A percentile compares a stretch with the other conserved stretches of the same genome.
These are phyloP conservation scores for Triticum turgidum DNA, from an alignment of 176 grass and related monocot genomes.

Conservation along the genomic window DNA sequence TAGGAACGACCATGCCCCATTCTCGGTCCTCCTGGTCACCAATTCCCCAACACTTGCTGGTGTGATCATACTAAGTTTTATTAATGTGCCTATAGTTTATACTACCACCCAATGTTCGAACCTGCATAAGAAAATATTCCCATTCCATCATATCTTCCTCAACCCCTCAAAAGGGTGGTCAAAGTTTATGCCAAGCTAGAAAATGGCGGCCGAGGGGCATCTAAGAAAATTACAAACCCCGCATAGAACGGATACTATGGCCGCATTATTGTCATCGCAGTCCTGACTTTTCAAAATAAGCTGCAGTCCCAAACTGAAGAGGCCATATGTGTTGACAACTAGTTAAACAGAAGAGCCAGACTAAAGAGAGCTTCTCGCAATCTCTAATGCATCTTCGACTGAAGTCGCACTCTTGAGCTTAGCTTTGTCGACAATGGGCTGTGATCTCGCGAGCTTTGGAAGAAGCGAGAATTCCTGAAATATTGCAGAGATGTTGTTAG, in stretches of 20 bases:
- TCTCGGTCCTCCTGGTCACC: too few species aligned
- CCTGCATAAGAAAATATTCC: not conserved
- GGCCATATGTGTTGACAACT: not conserved
- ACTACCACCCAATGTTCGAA: not conserved
- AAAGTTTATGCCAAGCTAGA: constrained; percentile 31
- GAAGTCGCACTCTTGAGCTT: constrained; percentile 66
- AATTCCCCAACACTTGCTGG: too few species aligned
- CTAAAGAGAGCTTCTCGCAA: constrained; percentile 49
- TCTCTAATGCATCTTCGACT: constrained; percentile 81
- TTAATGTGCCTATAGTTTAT: not conserved
- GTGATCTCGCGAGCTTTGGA: constrained; percentile 61
- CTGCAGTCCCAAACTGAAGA: not conserved
- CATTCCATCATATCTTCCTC: constrained; percentile 22
- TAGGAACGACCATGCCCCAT: too few species aligned
- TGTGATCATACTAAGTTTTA: not conserved
- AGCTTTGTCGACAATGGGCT: constrained; percentile 72
- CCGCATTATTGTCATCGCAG: not conserved
- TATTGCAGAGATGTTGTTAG: constrained; percentile 5
- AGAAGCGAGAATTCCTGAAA: constrained; percentile 91
- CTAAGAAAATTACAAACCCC: constrained; percentile 11
- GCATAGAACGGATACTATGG: not conserved
- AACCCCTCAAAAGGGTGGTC: constrained; percentile 29
- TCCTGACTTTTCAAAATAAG: not conserved
- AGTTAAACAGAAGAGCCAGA: not conserved
- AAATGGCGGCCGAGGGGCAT: constrained; percentile 13